A percentile compares a stretch with the other conserved stretches of the same genome.
Conservation (phyloP, 768 basidiomycete genomes). For the Hericium alpestre region DNA sequence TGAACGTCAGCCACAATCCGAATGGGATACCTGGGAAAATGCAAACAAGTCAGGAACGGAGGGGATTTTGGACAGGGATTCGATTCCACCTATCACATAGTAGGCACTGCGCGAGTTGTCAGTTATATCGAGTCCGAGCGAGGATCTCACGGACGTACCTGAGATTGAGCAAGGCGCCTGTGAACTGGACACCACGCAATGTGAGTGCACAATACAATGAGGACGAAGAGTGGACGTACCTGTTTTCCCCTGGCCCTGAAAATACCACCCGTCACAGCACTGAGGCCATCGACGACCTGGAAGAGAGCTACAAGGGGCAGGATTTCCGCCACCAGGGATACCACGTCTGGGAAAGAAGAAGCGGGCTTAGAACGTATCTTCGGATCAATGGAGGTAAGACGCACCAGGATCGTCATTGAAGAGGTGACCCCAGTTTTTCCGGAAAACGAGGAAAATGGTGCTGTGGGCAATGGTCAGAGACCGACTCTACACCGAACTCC, state of each 20-base stretch:
- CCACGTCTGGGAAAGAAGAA: slow-evolving; percentile 20
- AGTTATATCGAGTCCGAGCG: slow-evolving; percentile 4
- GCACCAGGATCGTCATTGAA: slow-evolving; percentile 46
- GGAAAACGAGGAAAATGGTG: slow-evolving; percentile 31
- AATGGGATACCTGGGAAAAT: slow-evolving; percentile 53
- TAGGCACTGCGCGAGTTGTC: slow-evolving; percentile 40
- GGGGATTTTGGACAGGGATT: not conserved
- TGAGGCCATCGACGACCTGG: slow-evolving; percentile 78
- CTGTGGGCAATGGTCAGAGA: slow-evolving; percentile 16
- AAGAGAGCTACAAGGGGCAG: slow-evolving; percentile 61
- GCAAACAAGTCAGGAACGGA: not conserved
- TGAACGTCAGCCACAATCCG: slow-evolving; percentile 71
- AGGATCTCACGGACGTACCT: slow-evolving; percentile 29
- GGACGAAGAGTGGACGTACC: slow-evolving; percentile 19
- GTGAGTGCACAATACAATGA: not conserved
- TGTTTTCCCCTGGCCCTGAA: slow-evolving; percentile 78
- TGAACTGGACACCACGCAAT: slow-evolving; percentile 29
- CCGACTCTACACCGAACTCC: not conserved
- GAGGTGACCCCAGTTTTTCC: slow-evolving; percentile 41
- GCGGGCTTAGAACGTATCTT: not conserved
- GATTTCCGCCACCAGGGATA: slow-evolving; percentile 40
- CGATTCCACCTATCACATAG: slow-evolving; percentile 51
- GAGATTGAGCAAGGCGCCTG: slow-evolving; percentile 72
- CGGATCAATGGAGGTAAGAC: not conserved
- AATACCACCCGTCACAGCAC: slow-evolving; percentile 62